Evolutionary conservation across 352 stramenopile species (phyloP), one percentile per base, ranked within the genome.

Genomic region (Globisporangium rhizosaccharum): DNA sequence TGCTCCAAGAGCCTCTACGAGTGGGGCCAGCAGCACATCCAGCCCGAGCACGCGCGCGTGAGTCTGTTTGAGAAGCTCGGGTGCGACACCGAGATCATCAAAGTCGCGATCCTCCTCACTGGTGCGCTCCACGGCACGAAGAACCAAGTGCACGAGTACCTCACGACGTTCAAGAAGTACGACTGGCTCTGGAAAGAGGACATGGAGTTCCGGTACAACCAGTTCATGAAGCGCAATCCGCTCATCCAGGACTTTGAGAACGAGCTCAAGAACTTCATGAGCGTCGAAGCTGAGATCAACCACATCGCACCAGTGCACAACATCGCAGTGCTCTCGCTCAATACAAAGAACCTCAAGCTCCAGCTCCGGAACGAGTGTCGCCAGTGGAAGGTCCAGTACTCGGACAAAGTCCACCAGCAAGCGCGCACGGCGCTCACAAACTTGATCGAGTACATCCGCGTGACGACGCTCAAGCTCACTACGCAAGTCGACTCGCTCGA

Each of bases 171-270:
- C 52, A 88, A 88, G 55, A 88, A 92, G 58, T 95, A 95, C 62
- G 85, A 95, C 58, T 96, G 87, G 87, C 76, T 96, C 2, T 96
- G 87, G 87, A 93, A 92, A 60, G 84, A 94, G 59, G 87, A 96
- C 60, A 94, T 89, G 82, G 85, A 94, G 62, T 85, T 87, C 53
- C 73, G 74, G 3, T 94, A 94, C 63, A 87, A 86, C 39, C 77
- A 92, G 50, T 96, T 96, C 61, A 90, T 91, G 71, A 82, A 87
- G 55, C 66, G 76, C 10, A 92, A 90, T 49, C 85, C 85, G 14
- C 58, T 79, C 0, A 92, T 96, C 26, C 78, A 88, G 52, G 85
- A 94, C 59, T 96, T 91, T 70, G 85, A 93, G 49, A 77, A 72
- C 12, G 80, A 94, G 53, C 65, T 95, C 20, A 75, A 79, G 48